phyloP scores from a whole-genome alignment of 345 rosid species.

The Kandelia obovata region DNA sequence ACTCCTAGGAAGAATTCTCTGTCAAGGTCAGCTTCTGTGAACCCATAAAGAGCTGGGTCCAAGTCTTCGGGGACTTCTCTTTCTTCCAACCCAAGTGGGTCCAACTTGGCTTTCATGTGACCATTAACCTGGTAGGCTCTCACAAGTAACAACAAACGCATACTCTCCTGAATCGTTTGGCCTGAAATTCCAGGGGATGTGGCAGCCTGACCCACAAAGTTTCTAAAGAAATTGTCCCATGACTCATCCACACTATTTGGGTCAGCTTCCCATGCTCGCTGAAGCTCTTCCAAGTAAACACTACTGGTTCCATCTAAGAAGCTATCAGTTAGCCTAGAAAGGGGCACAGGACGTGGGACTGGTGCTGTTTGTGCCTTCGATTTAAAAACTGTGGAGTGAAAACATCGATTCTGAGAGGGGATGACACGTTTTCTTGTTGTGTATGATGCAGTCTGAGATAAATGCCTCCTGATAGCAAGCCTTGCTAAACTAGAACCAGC shows the following conservation, averaged over 20 bases:
- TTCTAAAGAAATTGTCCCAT: constrained; percentile 78
- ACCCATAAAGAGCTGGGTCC: constrained; percentile 61
- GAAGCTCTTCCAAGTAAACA: constrained; percentile 75
- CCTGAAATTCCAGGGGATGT: constrained; percentile 74
- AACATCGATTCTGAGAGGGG: constrained; percentile 41
- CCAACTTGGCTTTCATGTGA: constrained; percentile 80
- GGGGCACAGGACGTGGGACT: constrained; percentile 70
- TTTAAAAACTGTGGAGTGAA: constrained; percentile 51
- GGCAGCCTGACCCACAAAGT: constrained; percentile 75
- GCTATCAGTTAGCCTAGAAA: constrained; percentile 69
- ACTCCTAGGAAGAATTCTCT: constrained; percentile 77
- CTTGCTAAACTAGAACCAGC: constrained; percentile 53
- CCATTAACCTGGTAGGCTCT: constrained; percentile 89
- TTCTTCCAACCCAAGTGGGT: constrained; percentile 64
- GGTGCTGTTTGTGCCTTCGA: constrained; percentile 62
- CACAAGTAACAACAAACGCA: constrained; percentile 68
- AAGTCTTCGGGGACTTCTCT: constrained; percentile 72
- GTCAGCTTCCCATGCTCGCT: constrained; percentile 78
- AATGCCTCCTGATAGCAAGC: constrained; percentile 59
- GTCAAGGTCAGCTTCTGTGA: constrained; percentile 67
- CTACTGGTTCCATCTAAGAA: constrained; percentile 79
- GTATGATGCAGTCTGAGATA: constrained; percentile 47
- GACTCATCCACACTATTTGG: constrained; percentile 75
- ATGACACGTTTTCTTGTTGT: constrained; percentile 39
- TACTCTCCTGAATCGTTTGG: constrained; percentile 84